Conservation (phyloP, 2,329 filamentous ascomycete species). For the Cladorrhinum sp. region DNA sequence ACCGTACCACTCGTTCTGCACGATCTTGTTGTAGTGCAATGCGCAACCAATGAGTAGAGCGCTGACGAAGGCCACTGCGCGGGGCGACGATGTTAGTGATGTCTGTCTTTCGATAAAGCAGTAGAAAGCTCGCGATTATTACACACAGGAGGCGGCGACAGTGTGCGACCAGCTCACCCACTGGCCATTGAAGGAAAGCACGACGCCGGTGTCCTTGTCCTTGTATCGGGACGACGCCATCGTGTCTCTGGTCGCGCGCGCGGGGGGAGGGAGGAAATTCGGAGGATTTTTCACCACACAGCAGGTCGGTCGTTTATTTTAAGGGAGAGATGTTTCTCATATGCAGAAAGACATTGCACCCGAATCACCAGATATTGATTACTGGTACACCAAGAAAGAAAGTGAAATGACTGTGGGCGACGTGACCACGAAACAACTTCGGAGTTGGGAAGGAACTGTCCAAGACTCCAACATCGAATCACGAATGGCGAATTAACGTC, state of each 20-base stretch:
- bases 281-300: neutral
- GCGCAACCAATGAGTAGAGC: slow-evolving; percentile 76
- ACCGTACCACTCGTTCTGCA: slow-evolving; percentile 93
- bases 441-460: neutral
- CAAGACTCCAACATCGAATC: neutral
- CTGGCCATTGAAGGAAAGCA: slow-evolving; percentile 71
- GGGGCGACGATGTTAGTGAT: slow-evolving; percentile 7
- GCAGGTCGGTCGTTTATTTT: neutral
- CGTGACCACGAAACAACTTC: neutral
- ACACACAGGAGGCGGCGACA: slow-evolving; percentile 71
- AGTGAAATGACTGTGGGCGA: neutral
- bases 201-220: slow-evolving; percentile 60
- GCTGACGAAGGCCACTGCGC: slow-evolving; percentile 74
- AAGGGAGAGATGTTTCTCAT: neutral
- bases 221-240: slow-evolving; percentile 54
- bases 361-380: neutral
- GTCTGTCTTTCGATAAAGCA: neutral
- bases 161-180: slow-evolving; percentile 93
- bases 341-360: slow-evolving; percentile 2
- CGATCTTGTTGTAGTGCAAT: slow-evolving; percentile 95
- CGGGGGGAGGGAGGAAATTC: neutral
- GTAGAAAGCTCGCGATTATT: neutral
- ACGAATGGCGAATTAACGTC: neutral
- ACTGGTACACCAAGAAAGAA: neutral
- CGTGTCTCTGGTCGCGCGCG: slow-evolving; percentile 6